Evolutionary conservation across 345 rosid genomes (phyloP), one percentile per base, ranked within the genome.

Genomic region (Eutrema heterophyllum): DNA sequence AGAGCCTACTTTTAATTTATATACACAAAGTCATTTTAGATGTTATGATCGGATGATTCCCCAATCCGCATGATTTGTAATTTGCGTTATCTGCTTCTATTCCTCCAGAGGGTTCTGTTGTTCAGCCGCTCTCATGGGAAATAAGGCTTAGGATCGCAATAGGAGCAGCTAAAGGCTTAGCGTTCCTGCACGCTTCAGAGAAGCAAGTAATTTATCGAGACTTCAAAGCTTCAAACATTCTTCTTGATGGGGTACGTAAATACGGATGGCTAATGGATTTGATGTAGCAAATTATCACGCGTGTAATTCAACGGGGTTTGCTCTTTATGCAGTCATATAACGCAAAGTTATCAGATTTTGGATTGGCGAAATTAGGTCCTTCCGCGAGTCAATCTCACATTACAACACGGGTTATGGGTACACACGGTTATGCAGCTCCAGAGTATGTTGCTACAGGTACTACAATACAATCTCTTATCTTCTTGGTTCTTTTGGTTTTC

Each of bases 341-440:
- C 26, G 89, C 99, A 54, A 95, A 90, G 85, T 65, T 95, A 78
- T 95, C 99, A 3, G 99, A 95, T 59, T 95, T 95, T 65, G 99
- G 99, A 58, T 78, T 95, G 81, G 99, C 99, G 33, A 95, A 92
- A 58, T 38, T 88, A 59, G 99, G 99, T 62, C 99, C 98, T 81
- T 92, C 99, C 1, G 96, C 92, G 1, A 95, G 99, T 82, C 93
- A 86, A 36, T 95, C 99, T 52, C 99, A 95, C 39, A 86, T 95
- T 14, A 92, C 98, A 62, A 95, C 99, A 12, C 79, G 98, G n/a
- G 88, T 95, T 32, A 90, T 95, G 90, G 99, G 98, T 30, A 95
- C 99, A 6, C 61, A 83, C 9, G 99, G 99, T 69, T 95, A 95
- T 68, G 97, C 98, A 24, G 99, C 99, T 55, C 99, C 99, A 0